Base-by-base conservation (phyloP, 805 yeast genomes). In the Candida cerambycidarum region DNA sequence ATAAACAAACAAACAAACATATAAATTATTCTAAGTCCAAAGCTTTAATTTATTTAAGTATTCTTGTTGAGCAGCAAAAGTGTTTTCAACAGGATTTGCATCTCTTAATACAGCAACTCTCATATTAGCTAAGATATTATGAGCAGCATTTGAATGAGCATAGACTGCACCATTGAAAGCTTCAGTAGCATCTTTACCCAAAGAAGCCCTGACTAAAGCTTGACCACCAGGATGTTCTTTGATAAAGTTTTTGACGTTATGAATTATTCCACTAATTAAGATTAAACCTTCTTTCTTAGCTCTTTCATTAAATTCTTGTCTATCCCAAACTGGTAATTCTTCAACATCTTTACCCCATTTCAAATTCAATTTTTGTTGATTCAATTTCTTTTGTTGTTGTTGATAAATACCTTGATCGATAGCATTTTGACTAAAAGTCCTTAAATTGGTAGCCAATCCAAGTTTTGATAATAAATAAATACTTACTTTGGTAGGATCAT, bases 91-190 rank as follows among this genome's bases (percentile, higher is more conserved):
- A 32, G 82, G 86, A 52, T 77, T 78, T 38, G 82, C 73, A 49
- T 83, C 90, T 61, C 81, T 75, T 46, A 85, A 77, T 32, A 86
- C 84, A 18, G 92, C 93, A 13, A 86, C 81, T 73, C 95, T 81
- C 86, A 85, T 78, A 12, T 85, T 80, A 14, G 92, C 89, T 63
- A 86, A 75, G 58, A 85, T 67, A 63, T 86, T 86, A 62, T 84
- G 89, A 16, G 93, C 95, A 47, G 95, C 93, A 55, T 85, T 86
- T 7, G 92, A 83, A 59, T 86, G 95, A 10, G 85, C 80, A 58
- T 86, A 86, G 23, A 86, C 93, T 59, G 88, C 90, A 59, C 95
- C 95, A 59, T 83, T 83, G 73, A 86, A 86, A 1, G 90, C 93
- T 59, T 76, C 78, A 11, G 92, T 83, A 19, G 92, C 92, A 62